Conservation (phyloP, 768 basidiomycete genomes). For the Russula griseocarnosa region DNA sequence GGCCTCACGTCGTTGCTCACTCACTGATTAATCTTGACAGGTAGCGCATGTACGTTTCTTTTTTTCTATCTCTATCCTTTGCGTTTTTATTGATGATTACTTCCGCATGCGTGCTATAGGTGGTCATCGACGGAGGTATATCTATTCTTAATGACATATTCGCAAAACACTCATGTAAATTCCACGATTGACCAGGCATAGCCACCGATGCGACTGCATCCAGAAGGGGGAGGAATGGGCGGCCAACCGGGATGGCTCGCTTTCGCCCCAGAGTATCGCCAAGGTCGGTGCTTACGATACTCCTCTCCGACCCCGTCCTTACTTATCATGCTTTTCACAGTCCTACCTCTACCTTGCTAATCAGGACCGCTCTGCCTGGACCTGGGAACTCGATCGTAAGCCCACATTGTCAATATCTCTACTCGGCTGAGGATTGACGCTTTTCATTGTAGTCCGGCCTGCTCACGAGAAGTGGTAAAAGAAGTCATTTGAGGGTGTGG, state of each 20-base stretch:
- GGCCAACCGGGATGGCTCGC: constrained; percentile 43
- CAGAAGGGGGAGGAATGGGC: constrained; percentile 37
- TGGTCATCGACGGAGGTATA: constrained; percentile 66
- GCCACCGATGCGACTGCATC: constrained; percentile 10
- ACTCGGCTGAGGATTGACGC: background rate
- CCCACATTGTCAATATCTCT: background rate
- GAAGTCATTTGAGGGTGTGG: background rate
- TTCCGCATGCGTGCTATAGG: constrained; percentile 36
- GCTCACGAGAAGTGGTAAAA: constrained; percentile 53
- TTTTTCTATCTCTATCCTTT: background rate
- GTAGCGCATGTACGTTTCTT: constrained; percentile 12
- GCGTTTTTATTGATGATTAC: background rate
- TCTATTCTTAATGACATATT: background rate
- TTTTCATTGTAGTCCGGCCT: constrained; percentile 40
- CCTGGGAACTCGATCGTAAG: constrained; percentile 78
- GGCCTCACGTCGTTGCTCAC: too few species aligned
- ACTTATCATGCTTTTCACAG: constrained; percentile 35
- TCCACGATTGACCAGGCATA: constrained; percentile 32
- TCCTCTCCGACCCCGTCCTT: background rate
- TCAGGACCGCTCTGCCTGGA: constrained; percentile 70
- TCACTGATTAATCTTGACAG: background rate
- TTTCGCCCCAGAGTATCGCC: constrained; percentile 68
- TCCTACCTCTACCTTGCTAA: constrained; percentile 61
- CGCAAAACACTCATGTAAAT: background rate
- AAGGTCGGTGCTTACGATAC: constrained; percentile 38